Conservation (phyloP, 148 eudicot species). For the Persicaria tinctoria region DNA sequence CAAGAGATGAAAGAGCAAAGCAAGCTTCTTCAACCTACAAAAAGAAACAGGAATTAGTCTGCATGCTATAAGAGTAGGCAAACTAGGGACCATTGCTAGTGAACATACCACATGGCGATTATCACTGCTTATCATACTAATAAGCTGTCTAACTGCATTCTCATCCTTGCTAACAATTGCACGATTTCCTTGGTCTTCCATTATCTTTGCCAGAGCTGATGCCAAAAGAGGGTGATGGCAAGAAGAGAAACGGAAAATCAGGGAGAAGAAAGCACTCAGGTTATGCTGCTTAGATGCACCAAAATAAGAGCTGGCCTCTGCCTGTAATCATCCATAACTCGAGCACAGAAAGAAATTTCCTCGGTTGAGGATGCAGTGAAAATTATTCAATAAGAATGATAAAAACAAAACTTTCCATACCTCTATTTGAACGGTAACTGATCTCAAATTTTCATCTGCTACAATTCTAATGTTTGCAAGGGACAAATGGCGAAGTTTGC, state of each 20-base stretch:
- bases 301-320: conserved; percentile 84
- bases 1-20: conserved; percentile 91
- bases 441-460: conserved; percentile 81
- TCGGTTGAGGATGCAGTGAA: conserved; percentile 5
- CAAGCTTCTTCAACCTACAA: conserved; percentile 97
- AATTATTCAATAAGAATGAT: background rate
- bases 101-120: conserved; percentile 84
- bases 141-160: conserved; percentile 96
- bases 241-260: conserved; percentile 66
- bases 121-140: conserved; percentile 97
- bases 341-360: conserved; percentile 15
- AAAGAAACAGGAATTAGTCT: background rate
- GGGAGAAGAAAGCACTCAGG: conserved; percentile 95
- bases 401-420: conserved; percentile 25
- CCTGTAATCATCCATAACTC: conserved; percentile 39
- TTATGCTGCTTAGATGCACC: conserved; percentile 89
- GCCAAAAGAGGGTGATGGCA: conserved; percentile 50
- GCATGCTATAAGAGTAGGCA: background rate
- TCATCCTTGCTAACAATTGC: conserved; percentile 91
- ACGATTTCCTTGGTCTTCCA: conserved; percentile 80
- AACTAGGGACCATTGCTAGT: background rate
- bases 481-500: conserved; percentile 87
- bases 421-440: conserved; percentile 91
- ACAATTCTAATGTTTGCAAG: conserved; percentile 94
- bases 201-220: conserved; percentile 90